Base-by-base conservation (phyloP, 805 yeast genomes). In the Lipomyces sp. region DNA sequence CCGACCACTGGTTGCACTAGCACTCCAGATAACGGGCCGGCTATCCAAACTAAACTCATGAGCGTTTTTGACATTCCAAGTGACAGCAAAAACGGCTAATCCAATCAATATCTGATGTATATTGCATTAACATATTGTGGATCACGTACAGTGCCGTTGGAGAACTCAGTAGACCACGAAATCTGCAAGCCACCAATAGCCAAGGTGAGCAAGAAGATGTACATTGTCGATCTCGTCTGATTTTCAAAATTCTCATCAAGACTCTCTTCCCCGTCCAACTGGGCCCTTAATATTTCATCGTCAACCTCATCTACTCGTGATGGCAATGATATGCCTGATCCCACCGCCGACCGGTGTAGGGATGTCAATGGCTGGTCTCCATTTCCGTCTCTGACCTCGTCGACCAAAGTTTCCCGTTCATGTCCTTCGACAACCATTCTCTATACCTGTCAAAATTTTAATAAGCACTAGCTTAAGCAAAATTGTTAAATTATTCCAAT, bases 1-100 rank as follows among this genome's bases (percentile, higher is more conserved):
- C 90, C 90, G 51, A 86, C 83, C 3, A 86, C 77, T 0, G 90
- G 90, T 74, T 87, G 90, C 0, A 88, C 88, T 30, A 87, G 69
- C 0, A 87, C 80, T 0, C 90, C 90, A 13, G 87, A 83, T 15
- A 86, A 71, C 0, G 90, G 90, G 1, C 90, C 89, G 0, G 89
- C 89, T 30, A 87, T 80, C 90, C 90, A 87, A 3, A 87, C 82
- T 57, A 87, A 76, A 5, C 88, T 86, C 70, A 87, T 75, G 0
- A 81, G 71, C 30, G 84, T 81, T 71, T 85, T 86, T 1, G 89
- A 83, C 58, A 87, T 78, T 3, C 90, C 90, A n/a, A 87, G 76
- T 0, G 87, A 84, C n/a, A 86, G 75, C 15, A 87, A 73, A 70
- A 82, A 86, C 0, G 89, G 87, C 71, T 69, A 32, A 5, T 15